Evolutionary conservation across 2,329 filamentous ascomycete genomes (phyloP), one percentile per base, ranked within the genome.

Genomic region (Stagonosporopsis chrysanthemi): DNA sequence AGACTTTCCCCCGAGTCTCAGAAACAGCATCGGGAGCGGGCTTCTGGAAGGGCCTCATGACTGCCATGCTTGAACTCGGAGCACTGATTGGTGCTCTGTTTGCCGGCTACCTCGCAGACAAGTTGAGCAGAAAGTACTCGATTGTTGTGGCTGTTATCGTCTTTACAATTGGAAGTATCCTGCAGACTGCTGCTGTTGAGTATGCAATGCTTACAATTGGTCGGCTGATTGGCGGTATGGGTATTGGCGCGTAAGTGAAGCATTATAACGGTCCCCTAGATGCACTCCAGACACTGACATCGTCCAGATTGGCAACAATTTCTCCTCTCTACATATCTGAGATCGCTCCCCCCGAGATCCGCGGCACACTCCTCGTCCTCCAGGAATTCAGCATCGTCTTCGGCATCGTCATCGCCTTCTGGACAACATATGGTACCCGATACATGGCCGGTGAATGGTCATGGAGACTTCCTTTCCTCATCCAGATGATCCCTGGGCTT

Each of bases 51-150:
- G 78, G 78, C 15, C 61, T 79, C 6, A 70, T 84, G 74, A 84
- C 82, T 8, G 82, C 82, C 3, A 84, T 84, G 81, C 80, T 85
- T 46, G 81, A 84, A 58, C 63, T 84, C 19, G 82, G 83, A n/a
- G 83, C 82, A 8, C 69, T 83, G 47, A 64, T 77, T 23, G 73
- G 75, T 50, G 70, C 74, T 5, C 56, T 77, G n/a, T 71, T 72
- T 38, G 68, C 72, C 14, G 73, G 73, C 1, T 84, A 78, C 73
- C 76, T 84, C 33, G 82, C 82, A 1, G 83, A 85, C 58, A 80
- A 78, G 61, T 78, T 83, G 33, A 83, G 81, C 4, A 74, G 83
- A 35, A 82, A 83, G 50, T 82, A 81, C 58, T 80, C 81, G 3
- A 83, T 85, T 38, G 63, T 83, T 1, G 77, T 84, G 2, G 82